These are phyloP conservation scores for Boletus holoroseus DNA, from an alignment of 1,284 basidiomycete species.

Conservation along the genomic window DNA sequence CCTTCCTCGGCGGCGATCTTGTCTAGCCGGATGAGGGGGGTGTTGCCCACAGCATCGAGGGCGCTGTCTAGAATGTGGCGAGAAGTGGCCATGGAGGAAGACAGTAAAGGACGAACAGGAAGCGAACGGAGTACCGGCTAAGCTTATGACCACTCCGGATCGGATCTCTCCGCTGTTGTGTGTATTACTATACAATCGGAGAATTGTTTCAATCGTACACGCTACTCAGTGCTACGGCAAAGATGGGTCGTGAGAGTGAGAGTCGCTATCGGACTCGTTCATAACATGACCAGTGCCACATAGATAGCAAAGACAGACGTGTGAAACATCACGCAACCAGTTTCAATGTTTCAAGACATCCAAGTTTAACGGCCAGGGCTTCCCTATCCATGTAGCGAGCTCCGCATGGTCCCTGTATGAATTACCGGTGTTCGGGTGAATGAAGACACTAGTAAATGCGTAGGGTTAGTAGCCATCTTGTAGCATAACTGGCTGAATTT, in stretches of 20 bases:
- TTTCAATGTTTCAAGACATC: constrained; percentile 34
- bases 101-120: background rate
- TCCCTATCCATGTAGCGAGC: constrained; percentile 65
- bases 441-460: constrained; percentile 46
- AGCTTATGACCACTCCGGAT: constrained; percentile 4
- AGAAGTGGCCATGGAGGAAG: constrained; percentile 15
- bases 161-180: constrained; percentile 19
- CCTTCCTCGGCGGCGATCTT: constrained; percentile 71
- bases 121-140: background rate
- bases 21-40: constrained; percentile 85
- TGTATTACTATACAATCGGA: background rate
- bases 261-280: background rate
- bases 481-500: background rate
- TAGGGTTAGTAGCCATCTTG: constrained; percentile 1
- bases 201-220: background rate
- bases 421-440: constrained; percentile 70
- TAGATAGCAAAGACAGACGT: background rate
- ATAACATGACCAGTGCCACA: background rate
- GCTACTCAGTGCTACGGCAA: background rate
- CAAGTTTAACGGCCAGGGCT: constrained; percentile 49
- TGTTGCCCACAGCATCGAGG: constrained; percentile 84
- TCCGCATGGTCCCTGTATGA: constrained; percentile 58
- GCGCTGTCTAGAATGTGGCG: constrained; percentile 65
- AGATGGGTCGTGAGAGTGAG: background rate
- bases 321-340: background rate